phyloP scores from a whole-genome alignment of 495 filamentous ascomycete species.

The Recurvomyces mirabilis region DNA sequence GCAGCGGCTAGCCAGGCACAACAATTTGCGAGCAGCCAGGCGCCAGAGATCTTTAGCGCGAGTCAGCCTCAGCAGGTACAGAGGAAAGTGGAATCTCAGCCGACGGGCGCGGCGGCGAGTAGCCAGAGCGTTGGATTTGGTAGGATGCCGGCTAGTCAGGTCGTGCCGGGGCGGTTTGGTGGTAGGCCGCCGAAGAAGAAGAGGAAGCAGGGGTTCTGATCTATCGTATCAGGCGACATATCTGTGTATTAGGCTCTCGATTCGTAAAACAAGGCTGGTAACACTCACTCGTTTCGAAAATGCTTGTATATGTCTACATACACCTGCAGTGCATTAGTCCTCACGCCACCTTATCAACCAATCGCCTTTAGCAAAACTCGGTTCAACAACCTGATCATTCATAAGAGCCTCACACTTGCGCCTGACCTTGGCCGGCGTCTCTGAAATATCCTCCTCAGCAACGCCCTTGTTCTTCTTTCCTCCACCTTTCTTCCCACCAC shows the following conservation, averaged over 20 bases:
- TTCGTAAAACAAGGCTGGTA: too few relatives aligned
- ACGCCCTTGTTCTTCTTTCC: slow-evolving; percentile 51
- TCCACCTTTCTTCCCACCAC: slow-evolving; percentile 54
- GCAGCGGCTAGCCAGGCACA: slow-evolving; percentile 10
- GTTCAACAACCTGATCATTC: slow-evolving; percentile 34
- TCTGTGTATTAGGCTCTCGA: not conserved
- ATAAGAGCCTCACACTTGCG: slow-evolving; percentile 24
- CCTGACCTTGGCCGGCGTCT: slow-evolving; percentile 11
- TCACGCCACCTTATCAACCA: too few relatives aligned
- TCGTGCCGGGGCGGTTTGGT: slow-evolving; percentile 27
- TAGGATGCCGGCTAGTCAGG: slow-evolving; percentile 23
- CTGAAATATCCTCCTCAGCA: not conserved
- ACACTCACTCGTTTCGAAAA: too few relatives aligned
- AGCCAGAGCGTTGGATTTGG: slow-evolving; percentile 5
- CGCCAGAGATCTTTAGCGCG: slow-evolving; percentile 7
- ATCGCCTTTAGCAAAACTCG: slow-evolving; percentile 36
- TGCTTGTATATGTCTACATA: not conserved
- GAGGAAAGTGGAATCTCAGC: slow-evolving; percentile 6
- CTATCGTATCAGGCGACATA: not conserved
- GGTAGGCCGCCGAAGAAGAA: slow-evolving; percentile 28
- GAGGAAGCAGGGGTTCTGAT: slow-evolving; percentile 27
- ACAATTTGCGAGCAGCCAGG: slow-evolving; percentile 10
- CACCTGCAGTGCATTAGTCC: not conserved
- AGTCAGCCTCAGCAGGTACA: slow-evolving; percentile 12
- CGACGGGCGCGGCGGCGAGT: not conserved